phyloP scores from a whole-genome alignment of 768 basidiomycete species.

The Trametes gibbosa region DNA sequence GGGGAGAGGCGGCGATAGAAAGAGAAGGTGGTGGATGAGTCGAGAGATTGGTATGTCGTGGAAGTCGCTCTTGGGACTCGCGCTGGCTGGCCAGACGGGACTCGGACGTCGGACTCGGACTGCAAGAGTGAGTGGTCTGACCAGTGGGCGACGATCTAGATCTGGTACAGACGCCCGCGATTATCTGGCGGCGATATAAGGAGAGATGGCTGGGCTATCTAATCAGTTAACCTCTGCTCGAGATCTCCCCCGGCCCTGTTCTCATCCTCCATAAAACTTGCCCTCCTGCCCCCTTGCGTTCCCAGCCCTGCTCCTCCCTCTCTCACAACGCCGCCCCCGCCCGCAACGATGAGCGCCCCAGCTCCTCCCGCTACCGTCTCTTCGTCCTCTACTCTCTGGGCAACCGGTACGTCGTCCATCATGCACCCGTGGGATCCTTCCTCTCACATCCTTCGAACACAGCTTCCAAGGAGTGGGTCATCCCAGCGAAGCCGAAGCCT shows the following conservation, averaged over 20 bases:
- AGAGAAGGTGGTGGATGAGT: not conserved
- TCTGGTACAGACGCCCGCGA: constrained; percentile 1
- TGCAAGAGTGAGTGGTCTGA: not conserved
- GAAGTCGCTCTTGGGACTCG: too few relatives aligned
- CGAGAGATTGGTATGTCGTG: too few relatives aligned
- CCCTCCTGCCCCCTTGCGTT: constrained; percentile 27
- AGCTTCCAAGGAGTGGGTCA: constrained; percentile 92
- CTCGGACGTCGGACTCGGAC: not conserved
- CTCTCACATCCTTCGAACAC: constrained; percentile 13
- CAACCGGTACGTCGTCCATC: constrained; percentile 52
- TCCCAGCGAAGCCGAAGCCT: constrained; percentile 83
- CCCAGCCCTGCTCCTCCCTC: constrained; percentile 20
- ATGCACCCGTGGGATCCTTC: constrained; percentile 3
- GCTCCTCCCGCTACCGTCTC: constrained; percentile 36
- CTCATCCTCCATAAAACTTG: constrained; percentile 24
- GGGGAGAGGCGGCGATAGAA: not conserved
- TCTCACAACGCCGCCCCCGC: not conserved
- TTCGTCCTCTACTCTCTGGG: constrained; percentile 66
- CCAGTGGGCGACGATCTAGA: constrained; percentile 2
- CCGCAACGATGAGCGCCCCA: constrained; percentile 25
- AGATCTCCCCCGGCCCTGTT: constrained; percentile 16
- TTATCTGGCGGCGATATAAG: constrained; percentile 20
- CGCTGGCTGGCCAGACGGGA: not conserved
- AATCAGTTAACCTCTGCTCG: constrained; percentile 45
- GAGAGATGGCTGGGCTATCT: constrained; percentile 38